Percentiles rank a stretch among this genome's conserved stretches.
phyloP scores from a whole-genome alignment of 805 yeast species.

The Clavispora fructus region DNA sequence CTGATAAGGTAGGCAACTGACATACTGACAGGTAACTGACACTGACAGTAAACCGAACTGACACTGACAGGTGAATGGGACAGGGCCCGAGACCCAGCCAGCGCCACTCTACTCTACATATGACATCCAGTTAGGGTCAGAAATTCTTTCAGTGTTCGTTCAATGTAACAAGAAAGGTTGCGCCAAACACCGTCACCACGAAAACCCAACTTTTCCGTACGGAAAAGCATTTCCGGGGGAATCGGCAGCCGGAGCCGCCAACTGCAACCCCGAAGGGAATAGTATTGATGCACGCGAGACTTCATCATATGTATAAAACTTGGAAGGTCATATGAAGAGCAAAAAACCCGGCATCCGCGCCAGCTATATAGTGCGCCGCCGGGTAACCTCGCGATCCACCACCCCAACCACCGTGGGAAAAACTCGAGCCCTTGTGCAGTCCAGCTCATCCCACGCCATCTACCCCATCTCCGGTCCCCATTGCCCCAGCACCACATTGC shows the following conservation, averaged over 20 bases:
- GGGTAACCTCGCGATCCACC: slow-evolving; percentile 16
- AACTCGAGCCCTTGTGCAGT: slow-evolving; percentile 1
- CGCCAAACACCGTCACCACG: slow-evolving; percentile 47
- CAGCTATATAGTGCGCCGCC: slow-evolving; percentile 17
- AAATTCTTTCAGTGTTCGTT: slow-evolving; percentile 40
- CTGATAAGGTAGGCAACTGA: no score
- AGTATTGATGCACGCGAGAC: slow-evolving; percentile 48
- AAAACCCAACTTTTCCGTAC: slow-evolving; percentile 35
- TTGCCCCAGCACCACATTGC: not conserved
- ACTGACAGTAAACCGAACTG: no score
- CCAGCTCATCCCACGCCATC: slow-evolving; percentile 1
- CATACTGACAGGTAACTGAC: no score
- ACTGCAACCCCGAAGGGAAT: slow-evolving; percentile 41
- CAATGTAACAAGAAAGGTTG: slow-evolving; percentile 43
- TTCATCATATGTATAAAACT: slow-evolving; percentile 61
- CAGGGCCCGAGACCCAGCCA: no score
- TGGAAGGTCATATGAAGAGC: slow-evolving; percentile 55
- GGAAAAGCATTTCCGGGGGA: slow-evolving; percentile 31
- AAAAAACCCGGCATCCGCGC: slow-evolving; percentile 10
- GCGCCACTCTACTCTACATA: not conserved
- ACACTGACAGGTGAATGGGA: no score
- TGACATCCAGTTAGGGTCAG: slow-evolving; percentile 27
- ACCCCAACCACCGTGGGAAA: not conserved
- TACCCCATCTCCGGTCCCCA: not conserved
- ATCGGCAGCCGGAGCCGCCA: slow-evolving; percentile 18